These are phyloP conservation scores for Lentinula novae-zelandiae DNA, from an alignment of 1,284 basidiomycete genomes.

Conservation along the genomic window DNA sequence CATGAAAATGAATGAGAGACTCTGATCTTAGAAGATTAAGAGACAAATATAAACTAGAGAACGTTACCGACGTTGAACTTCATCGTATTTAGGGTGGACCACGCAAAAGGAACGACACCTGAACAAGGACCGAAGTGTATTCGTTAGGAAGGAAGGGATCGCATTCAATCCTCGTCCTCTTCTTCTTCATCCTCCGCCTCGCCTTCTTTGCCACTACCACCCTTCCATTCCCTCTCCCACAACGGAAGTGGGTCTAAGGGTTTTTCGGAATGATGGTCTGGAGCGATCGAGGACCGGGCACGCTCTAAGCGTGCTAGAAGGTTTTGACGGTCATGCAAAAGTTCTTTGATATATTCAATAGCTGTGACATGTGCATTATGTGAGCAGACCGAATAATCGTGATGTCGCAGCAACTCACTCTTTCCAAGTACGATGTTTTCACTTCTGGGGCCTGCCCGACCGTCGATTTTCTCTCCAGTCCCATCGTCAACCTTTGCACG, in stretches of 20 bases:
- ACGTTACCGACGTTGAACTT: background rate
- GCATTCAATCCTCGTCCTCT: slow-evolving; percentile 20
- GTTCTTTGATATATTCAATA: slow-evolving; percentile 75
- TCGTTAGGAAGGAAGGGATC: background rate
- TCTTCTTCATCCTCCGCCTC: slow-evolving; percentile 46
- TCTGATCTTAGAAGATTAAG: background rate
- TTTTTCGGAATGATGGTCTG: slow-evolving; percentile 49
- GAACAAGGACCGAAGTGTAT: background rate
- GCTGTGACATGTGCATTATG: slow-evolving; percentile 38
- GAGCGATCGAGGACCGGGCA: slow-evolving; percentile 53
- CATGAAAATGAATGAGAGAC: background rate
- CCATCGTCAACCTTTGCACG: slow-evolving; percentile 26
- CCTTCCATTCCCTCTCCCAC: slow-evolving; percentile 79
- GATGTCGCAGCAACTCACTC: slow-evolving; percentile 47
- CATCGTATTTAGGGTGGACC: too few species aligned
- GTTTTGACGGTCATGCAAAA: slow-evolving; percentile 53
- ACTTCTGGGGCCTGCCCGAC: slow-evolving; percentile 78
- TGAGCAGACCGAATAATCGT: background rate
- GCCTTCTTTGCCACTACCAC: slow-evolving; percentile 52
- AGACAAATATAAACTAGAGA: background rate
- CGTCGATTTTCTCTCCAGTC: slow-evolving; percentile 68
- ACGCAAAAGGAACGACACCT: too few species aligned
- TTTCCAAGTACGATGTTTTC: slow-evolving; percentile 83
- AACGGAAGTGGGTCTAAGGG: slow-evolving; percentile 37
- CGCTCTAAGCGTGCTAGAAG: slow-evolving; percentile 56